phyloP scores from a whole-genome alignment of 495 filamentous ascomycete genomes.

The Talaromyces wortmannii region DNA sequence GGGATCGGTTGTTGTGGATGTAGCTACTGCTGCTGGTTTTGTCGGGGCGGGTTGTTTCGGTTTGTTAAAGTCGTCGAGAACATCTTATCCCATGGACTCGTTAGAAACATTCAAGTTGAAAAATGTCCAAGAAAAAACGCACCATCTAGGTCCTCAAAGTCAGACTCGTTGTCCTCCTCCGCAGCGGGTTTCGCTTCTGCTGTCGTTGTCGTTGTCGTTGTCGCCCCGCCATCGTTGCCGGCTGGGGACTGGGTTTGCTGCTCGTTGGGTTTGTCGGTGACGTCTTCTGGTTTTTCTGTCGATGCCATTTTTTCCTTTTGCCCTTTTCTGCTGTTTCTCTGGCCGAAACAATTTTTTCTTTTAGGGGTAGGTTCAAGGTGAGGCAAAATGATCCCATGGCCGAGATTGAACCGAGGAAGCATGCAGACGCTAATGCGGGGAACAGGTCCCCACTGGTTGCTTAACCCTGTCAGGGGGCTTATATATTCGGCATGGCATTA shows the following conservation, averaged over 20 bases:
- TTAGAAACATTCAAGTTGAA: too few species aligned
- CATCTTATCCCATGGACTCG: slow-evolving; percentile 56
- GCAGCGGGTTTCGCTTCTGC: neutral
- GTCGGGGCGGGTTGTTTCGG: slow-evolving; percentile 27
- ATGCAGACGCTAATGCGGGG: too few species aligned
- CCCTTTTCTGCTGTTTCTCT: too few species aligned
- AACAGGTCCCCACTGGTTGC: too few species aligned
- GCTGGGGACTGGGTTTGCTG: neutral
- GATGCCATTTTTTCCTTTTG: slow-evolving; percentile 1
- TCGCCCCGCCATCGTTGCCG: neutral
- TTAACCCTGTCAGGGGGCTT: too few species aligned
- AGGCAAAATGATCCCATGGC: too few species aligned
- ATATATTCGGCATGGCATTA: too few species aligned
- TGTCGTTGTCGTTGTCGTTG: neutral
- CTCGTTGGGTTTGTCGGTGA: neutral
- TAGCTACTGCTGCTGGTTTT: slow-evolving; percentile 22
- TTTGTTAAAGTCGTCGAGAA: slow-evolving; percentile 80
- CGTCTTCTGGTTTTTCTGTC: neutral
- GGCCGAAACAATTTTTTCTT: too few species aligned
- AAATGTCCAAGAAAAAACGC: slow-evolving; percentile 8
- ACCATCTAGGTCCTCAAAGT: slow-evolving; percentile 91
- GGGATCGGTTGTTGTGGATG: slow-evolving; percentile 24
- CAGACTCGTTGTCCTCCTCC: slow-evolving; percentile 40
- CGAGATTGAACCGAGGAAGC: too few species aligned
- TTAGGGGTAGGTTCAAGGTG: too few species aligned